Conservation (phyloP, 768 basidiomycete species). For the Coprinellus micaceus region DNA sequence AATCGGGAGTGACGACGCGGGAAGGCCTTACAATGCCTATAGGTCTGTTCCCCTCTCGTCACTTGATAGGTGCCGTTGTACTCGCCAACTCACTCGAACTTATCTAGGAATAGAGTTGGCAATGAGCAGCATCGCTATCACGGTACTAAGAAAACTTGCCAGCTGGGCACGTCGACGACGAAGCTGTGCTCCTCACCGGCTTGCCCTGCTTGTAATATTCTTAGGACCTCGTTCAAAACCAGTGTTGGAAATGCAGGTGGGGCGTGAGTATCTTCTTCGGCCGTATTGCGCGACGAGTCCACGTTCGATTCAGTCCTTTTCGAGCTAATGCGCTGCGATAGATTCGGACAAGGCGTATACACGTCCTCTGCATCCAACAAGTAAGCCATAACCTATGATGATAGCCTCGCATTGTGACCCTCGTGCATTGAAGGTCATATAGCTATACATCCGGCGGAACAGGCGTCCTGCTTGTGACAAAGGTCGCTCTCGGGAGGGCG, state of each 20-base stretch:
- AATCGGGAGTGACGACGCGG: conserved; percentile 21
- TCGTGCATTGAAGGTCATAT: conserved; percentile 18
- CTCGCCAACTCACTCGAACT: background rate
- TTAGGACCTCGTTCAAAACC: conserved; percentile 15
- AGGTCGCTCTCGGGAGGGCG: conserved; percentile 13
- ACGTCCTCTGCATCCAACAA: conserved; percentile 15
- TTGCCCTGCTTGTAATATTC: conserved; percentile 14
- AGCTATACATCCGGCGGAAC: conserved; percentile 16
- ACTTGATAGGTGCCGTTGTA: background rate
- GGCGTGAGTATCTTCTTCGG: conserved; percentile 18
- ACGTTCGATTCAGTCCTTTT: background rate
- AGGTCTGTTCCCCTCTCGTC: background rate
- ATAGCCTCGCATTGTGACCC: background rate
- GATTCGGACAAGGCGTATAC: conserved; percentile 17
- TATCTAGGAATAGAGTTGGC: conserved; percentile 2
- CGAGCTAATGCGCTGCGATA: background rate
- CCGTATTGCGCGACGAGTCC: too few relatives aligned
- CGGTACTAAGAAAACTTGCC: conserved; percentile 13
- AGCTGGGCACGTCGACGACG: conserved; percentile 6
- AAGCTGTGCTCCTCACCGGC: conserved; percentile 7
- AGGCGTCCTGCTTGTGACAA: conserved; percentile 14
- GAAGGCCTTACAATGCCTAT: conserved; percentile 9
- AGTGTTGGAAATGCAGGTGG: conserved; percentile 14
- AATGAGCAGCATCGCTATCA: conserved; percentile 15
- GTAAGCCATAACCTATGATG: conserved; percentile 13